Evolutionary conservation across 2,329 filamentous ascomycete species (phyloP).

Genomic region (Paecilomyces formosus): DNA sequence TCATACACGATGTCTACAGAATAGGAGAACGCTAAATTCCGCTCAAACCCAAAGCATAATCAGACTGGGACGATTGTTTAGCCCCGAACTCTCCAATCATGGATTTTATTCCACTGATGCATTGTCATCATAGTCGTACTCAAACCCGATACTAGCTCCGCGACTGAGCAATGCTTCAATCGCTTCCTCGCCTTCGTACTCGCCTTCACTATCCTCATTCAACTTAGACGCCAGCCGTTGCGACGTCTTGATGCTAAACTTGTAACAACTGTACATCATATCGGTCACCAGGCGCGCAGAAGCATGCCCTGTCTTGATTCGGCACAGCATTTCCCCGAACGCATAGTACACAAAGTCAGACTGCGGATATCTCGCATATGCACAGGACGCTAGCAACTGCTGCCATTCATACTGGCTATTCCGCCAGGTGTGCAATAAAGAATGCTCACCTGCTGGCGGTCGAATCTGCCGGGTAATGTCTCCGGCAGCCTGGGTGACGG

Average conservation of each 20-base stretch:
- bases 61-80: not conserved
- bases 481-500: constrained; percentile 17
- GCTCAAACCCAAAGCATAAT: not conserved
- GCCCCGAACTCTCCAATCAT: not conserved
- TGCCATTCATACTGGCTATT: constrained; percentile 23
- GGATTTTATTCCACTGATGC: constrained; percentile 16
- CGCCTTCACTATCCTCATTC: constrained; percentile 11
- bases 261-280: constrained; percentile 21
- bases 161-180: constrained; percentile 18
- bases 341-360: constrained; percentile 22
- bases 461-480: constrained; percentile 21
- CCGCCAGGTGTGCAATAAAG: constrained; percentile 26
- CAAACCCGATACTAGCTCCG: constrained; percentile 5
- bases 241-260: constrained; percentile 24
- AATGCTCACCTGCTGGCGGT: constrained; percentile 23
- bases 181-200: constrained; percentile 22
- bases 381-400: constrained; percentile 30
- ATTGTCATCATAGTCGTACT: constrained; percentile 15
- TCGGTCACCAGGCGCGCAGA: constrained; percentile 19
- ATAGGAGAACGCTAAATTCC: not conserved
- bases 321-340: constrained; percentile 25
- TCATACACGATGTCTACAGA: not conserved
- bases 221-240: constrained; percentile 17
- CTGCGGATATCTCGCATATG: constrained; percentile 18
- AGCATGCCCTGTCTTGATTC: constrained; percentile 19